These are phyloP conservation scores for Kockiozyma suomiensis DNA, from an alignment of 805 yeast genomes.

Conservation along the genomic window DNA sequence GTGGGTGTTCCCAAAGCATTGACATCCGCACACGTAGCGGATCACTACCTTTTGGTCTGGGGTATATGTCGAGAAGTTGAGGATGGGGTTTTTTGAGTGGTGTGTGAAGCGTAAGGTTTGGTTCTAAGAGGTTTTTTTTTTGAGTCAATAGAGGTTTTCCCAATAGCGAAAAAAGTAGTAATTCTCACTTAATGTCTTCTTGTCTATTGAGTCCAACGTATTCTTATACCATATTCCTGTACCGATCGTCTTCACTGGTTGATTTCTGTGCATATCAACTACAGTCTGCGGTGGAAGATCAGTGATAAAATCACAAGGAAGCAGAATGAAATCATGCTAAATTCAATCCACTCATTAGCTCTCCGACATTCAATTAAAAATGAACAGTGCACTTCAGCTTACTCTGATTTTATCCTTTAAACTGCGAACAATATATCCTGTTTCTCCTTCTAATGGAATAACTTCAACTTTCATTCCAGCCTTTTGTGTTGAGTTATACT, in stretches of 20 bases:
- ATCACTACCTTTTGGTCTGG: constrained; percentile 52
- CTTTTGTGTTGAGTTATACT: constrained; percentile 26
- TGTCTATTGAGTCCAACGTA: constrained; percentile 73
- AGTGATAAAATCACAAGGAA: constrained; percentile 94
- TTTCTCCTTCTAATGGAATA: constrained; percentile 52
- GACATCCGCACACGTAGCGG: constrained; percentile 78
- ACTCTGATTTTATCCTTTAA: constrained; percentile 43
- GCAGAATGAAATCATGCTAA: constrained; percentile 64
- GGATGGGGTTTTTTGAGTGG: constrained; percentile 44
- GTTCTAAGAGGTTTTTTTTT: constrained; percentile 13
- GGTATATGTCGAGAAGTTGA: constrained; percentile 69
- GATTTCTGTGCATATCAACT: constrained; percentile 78
- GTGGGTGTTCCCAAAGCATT: constrained; percentile 86
- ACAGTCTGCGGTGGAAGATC: constrained; percentile 88
- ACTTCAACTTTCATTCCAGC: constrained; percentile 59
- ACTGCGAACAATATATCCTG: constrained; percentile 65
- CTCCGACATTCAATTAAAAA: neutral
- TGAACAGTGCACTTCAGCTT: neutral
- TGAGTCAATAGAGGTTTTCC: constrained; percentile 41
- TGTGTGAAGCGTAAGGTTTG: constrained; percentile 43
- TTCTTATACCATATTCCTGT: constrained; percentile 77
- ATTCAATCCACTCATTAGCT: neutral
- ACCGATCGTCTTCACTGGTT: constrained; percentile 67
- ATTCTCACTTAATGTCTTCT: constrained; percentile 61
- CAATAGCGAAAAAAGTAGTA: constrained; percentile 54